A percentile compares a stretch with the other conserved stretches of the same genome.
Evolutionary conservation across 2,329 filamentous ascomycete genomes (phyloP).

Genomic region (Huntiella savannae): DNA sequence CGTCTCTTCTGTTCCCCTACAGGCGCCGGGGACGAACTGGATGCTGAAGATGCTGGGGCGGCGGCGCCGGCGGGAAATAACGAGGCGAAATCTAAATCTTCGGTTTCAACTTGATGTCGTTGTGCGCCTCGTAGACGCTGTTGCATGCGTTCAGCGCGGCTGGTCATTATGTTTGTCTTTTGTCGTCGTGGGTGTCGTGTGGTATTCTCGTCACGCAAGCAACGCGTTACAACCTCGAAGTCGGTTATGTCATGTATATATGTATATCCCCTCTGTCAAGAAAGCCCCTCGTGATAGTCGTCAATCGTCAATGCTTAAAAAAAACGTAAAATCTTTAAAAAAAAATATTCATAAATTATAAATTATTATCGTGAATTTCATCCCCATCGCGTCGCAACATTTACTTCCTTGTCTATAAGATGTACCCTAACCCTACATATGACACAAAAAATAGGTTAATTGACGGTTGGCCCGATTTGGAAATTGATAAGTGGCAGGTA

Average conservation of each 20-base stretch:
- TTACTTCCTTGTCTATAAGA: too few species aligned
- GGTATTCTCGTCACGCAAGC: too few species aligned
- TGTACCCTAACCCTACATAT: too few species aligned
- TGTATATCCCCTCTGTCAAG: neutral
- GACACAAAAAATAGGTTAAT: too few species aligned
- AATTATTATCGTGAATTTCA: neutral
- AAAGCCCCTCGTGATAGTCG: neutral
- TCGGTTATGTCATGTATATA: neutral
- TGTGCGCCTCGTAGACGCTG: slow-evolving; percentile 46
- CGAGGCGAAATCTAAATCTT: slow-evolving; percentile 33
- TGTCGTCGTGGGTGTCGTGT: too few species aligned
- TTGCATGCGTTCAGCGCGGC: slow-evolving; percentile 41
- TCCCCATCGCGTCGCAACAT: neutral
- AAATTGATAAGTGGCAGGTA: too few species aligned
- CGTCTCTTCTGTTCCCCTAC: too few species aligned
- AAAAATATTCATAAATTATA: neutral
- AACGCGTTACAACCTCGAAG: neutral
- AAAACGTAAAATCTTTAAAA: neutral
- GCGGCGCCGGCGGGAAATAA: slow-evolving; percentile 5
- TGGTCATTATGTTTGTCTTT: too few species aligned
- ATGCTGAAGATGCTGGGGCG: neutral
- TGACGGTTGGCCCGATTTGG: too few species aligned
- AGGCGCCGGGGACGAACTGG: neutral
- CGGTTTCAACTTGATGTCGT: slow-evolving; percentile 31
- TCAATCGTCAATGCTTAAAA: neutral